Evolutionary conservation across 129 eudicot species (phyloP).

Genomic region (Ambrosia artemisiifolia): DNA sequence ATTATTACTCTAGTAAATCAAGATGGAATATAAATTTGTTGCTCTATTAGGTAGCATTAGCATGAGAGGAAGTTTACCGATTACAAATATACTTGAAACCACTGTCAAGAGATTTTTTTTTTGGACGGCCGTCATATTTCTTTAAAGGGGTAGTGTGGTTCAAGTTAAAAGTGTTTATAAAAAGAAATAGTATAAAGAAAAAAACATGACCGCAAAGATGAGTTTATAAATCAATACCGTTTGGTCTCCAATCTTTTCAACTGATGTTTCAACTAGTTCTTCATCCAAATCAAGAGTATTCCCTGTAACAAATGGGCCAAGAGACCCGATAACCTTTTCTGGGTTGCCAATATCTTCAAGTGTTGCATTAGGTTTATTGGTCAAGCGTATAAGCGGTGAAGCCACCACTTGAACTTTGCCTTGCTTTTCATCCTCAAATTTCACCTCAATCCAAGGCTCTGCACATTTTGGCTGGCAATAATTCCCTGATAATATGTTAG

Average conservation of each 20-base stretch:
- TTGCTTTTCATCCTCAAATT: conserved; percentile 89
- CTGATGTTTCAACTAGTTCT: conserved; percentile 76
- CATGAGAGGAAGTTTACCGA: too few species aligned
- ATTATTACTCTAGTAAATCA: too few species aligned
- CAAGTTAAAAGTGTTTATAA: not conserved
- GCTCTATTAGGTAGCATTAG: too few species aligned
- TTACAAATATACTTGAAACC: too few species aligned
- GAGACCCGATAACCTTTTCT: conserved; percentile 82
- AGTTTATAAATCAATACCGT: conserved; percentile 50
- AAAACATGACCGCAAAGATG: not conserved
- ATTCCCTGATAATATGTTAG: conserved; percentile 93
- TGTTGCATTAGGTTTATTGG: conserved; percentile 90
- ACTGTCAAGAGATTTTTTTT: too few species aligned
- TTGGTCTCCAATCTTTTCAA: conserved; percentile 83
- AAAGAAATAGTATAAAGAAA: not conserved
- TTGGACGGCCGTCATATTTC: conserved; percentile 56
- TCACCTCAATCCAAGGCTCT: conserved; percentile 99
- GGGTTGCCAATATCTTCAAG: conserved; percentile 98
- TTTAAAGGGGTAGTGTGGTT: not conserved
- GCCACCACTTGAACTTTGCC: conserved; percentile 97
- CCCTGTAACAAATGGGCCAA: conserved; percentile 97
- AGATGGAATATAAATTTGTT: too few species aligned
- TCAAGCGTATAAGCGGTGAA: conserved; percentile 85
- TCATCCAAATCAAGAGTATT: conserved; percentile 83
- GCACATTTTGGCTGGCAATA: conserved; percentile 99